phyloP scores from a whole-genome alignment of 371 early-diverging fungal genomes.

The Mycotypha africana region DNA sequence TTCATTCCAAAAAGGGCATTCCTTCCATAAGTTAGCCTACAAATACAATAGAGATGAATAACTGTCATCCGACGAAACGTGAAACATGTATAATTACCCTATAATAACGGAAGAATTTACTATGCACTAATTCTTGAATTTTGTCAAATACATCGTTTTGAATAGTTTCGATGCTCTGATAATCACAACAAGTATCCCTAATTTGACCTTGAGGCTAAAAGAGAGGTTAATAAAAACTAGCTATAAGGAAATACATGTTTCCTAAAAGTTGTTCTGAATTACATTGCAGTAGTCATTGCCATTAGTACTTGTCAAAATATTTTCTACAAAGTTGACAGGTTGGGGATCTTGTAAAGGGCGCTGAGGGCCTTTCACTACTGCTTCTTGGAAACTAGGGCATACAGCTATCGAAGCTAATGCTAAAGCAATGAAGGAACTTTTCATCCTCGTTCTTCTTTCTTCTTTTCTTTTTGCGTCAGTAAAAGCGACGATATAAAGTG shows the following conservation, averaged over 20 bases:
- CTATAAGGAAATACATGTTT: no score
- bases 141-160: constrained; percentile 61
- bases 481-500: no score
- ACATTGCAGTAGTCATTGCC: constrained; percentile 42
- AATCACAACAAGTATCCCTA: constrained; percentile 81
- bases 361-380: constrained; percentile 12
- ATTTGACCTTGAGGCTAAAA: constrained; percentile 66
- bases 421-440: no score
- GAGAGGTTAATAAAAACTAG: background rate
- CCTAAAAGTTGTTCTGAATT: no score
- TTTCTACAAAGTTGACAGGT: constrained; percentile 31
- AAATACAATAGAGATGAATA: no score
- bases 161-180: constrained; percentile 70
- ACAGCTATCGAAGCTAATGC: constrained; percentile 5
- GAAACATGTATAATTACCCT: constrained; percentile 52
- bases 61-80: no score
- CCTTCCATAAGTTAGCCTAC: constrained; percentile 84
- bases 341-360: constrained; percentile 21
- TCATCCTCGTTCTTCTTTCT: no score
- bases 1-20: constrained; percentile 91
- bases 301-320: constrained; percentile 17
- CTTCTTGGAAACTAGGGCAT: constrained; percentile 8
- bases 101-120: constrained; percentile 85
- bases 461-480: no score
- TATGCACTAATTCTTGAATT: constrained; percentile 69